Evolutionary conservation across 2,329 filamentous ascomycete species (phyloP).

Genomic region (Botryosphaeria agaves): DNA sequence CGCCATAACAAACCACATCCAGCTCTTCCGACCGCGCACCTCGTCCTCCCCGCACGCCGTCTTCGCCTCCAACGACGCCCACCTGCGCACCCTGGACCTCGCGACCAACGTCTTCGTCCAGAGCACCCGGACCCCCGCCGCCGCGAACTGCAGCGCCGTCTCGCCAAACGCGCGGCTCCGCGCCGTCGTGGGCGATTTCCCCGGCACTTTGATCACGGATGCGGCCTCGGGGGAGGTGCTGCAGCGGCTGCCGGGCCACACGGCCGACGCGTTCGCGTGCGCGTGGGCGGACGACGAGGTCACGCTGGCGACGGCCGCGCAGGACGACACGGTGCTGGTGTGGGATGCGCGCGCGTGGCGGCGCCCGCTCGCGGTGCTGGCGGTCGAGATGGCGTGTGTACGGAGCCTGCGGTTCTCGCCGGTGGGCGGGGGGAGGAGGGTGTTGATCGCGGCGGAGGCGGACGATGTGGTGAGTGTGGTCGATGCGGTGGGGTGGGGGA

Average conservation of each 20-base stretch:
- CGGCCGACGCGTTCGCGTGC: conserved; percentile 58
- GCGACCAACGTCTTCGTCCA: conserved; percentile 39
- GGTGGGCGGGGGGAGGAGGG: conserved; percentile 44
- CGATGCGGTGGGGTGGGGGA: conserved; percentile 43
- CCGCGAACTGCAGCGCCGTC: conserved; percentile 57
- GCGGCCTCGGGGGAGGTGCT: conserved; percentile 44
- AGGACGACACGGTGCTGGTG: conserved; percentile 55
- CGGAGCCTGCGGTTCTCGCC: conserved; percentile 58
- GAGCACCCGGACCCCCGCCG: conserved; percentile 37
- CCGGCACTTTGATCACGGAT: conserved; percentile 48
- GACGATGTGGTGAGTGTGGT: conserved; percentile 58
- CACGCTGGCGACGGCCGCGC: conserved; percentile 59
- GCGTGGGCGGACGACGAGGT: conserved; percentile 66
- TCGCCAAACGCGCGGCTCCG: conserved; percentile 56
- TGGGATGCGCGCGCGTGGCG: conserved; percentile 62
- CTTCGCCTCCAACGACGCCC: conserved; percentile 40
- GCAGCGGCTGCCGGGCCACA: conserved; percentile 44
- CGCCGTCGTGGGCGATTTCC: conserved; percentile 53
- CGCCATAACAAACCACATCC: conserved; percentile 41
- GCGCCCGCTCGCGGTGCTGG: conserved; percentile 35
- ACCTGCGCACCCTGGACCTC: conserved; percentile 36
- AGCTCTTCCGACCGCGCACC: conserved; percentile 30
- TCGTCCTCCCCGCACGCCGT: conserved; percentile 31
- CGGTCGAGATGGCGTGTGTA: conserved; percentile 49
- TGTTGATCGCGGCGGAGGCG: conserved; percentile 58